Conservation (phyloP, 345 rosid genomes). For the Hypericum perforatum region DNA sequence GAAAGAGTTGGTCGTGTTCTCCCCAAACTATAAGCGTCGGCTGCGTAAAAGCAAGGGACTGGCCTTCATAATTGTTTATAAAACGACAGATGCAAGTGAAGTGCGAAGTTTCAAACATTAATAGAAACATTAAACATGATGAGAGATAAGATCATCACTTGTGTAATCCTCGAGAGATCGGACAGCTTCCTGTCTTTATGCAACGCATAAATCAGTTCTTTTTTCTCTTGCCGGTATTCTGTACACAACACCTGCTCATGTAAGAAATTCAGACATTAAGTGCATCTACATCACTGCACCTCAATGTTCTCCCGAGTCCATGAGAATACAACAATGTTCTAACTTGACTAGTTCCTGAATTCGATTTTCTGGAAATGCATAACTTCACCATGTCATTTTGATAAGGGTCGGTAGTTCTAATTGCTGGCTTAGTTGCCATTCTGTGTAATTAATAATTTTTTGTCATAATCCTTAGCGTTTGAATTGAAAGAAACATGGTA, state of each 20-base stretch:
- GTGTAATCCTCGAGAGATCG: slow-evolving; percentile 61
- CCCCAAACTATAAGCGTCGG: slow-evolving; percentile 73
- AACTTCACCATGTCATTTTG: too few species aligned
- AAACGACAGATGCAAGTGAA: not conserved
- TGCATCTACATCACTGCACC: too few species aligned
- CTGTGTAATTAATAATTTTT: too few species aligned
- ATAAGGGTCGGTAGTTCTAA: too few species aligned
- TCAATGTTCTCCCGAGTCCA: too few species aligned
- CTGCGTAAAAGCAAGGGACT: slow-evolving; percentile 27
- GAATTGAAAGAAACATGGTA: too few species aligned
- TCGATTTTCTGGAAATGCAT: too few species aligned
- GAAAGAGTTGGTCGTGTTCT: slow-evolving; percentile 72
- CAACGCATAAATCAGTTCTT: slow-evolving; percentile 53
- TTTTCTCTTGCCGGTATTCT: slow-evolving; percentile 59
- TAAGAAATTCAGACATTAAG: not conserved
- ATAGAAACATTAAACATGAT: not conserved
- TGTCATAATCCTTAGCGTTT: too few species aligned
- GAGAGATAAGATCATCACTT: slow-evolving; percentile 25
- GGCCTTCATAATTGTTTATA: not conserved
- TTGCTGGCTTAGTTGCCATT: too few species aligned
- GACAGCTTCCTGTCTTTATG: slow-evolving; percentile 61
- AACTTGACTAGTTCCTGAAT: too few species aligned
- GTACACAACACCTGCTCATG: slow-evolving; percentile 66
- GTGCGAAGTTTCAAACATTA: not conserved
- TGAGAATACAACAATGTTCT: too few species aligned